A percentile compares a stretch with the other conserved stretches of the same genome.
phyloP scores from a whole-genome alignment of 257 asterid species.

The Przewalskia tangutica region DNA sequence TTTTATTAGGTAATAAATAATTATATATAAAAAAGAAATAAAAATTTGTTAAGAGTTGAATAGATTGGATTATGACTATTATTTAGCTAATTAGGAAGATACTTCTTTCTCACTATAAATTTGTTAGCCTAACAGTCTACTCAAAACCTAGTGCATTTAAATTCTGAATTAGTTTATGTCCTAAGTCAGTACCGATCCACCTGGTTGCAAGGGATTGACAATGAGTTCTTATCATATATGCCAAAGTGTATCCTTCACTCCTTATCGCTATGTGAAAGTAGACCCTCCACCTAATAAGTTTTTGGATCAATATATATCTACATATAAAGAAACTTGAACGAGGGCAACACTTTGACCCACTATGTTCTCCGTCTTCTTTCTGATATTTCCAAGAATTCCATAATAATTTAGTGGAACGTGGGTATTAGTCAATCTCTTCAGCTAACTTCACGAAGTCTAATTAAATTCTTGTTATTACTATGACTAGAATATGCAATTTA shows the following conservation, averaged over 20 bases:
- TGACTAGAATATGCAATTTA: too few species aligned
- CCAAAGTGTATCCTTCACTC: background rate
- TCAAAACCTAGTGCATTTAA: background rate
- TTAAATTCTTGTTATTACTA: too few species aligned
- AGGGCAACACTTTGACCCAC: background rate
- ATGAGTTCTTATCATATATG: background rate
- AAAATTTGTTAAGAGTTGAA: too few species aligned
- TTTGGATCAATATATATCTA: too few species aligned
- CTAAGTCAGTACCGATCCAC: background rate
- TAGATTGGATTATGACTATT: too few species aligned
- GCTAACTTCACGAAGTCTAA: background rate
- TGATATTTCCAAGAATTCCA: background rate
- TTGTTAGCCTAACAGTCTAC: background rate
- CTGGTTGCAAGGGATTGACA: background rate
- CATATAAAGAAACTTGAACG: background rate
- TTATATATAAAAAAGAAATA: too few species aligned
- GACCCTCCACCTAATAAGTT: background rate
- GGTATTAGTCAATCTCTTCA: background rate
- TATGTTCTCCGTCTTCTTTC: background rate
- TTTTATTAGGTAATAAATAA: too few species aligned
- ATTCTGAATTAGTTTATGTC: background rate
- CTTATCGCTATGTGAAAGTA: background rate
- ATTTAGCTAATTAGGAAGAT: too few species aligned
- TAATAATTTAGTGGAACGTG: background rate
- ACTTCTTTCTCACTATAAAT: too few species aligned